phyloP scores from a whole-genome alignment of 805 yeast species.

The Pichia rugopelliculosa region DNA sequence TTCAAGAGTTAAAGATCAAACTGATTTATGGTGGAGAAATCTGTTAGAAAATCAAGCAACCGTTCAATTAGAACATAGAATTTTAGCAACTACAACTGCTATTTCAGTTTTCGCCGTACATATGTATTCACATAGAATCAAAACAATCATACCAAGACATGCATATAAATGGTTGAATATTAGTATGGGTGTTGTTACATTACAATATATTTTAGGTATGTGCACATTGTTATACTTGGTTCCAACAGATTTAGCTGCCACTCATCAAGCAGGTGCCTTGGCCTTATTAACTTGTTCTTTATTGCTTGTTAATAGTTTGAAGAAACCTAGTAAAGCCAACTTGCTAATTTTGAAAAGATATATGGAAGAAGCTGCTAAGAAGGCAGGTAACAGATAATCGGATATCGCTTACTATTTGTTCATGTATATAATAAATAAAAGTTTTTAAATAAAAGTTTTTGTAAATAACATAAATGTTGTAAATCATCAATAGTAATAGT shows the following conservation, averaged over 20 bases:
- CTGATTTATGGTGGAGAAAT: constrained; percentile 88
- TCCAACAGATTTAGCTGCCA: constrained; percentile 88
- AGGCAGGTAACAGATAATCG: constrained; percentile 5
- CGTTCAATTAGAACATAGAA: constrained; percentile 87
- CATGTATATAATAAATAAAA: neutral
- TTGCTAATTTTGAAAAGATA: constrained; percentile 24
- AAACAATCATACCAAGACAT: constrained; percentile 45
- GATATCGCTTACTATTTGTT: neutral
- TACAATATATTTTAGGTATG: constrained; percentile 85
- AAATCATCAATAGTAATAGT: no score
- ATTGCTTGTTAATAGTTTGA: constrained; percentile 48
- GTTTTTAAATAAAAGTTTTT: neutral
- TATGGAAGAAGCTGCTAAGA: constrained; percentile 16
- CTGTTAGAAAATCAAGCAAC: constrained; percentile 92
- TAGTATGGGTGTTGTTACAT: constrained; percentile 73
- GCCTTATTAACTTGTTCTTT: constrained; percentile 79
- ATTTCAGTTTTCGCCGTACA: constrained; percentile 63
- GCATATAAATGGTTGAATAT: constrained; percentile 53
- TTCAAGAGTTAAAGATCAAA: constrained; percentile 56
- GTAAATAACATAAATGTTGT: constrained; percentile 2
- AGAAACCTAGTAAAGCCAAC: constrained; percentile 41
- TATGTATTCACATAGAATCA: constrained; percentile 53
- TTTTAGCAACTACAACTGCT: constrained; percentile 77
- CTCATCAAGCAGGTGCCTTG: constrained; percentile 95
- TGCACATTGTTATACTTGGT: constrained; percentile 79